phyloP scores from a whole-genome alignment of 2,329 filamentous ascomycete genomes.

The Cladosporium halotolerans region DNA sequence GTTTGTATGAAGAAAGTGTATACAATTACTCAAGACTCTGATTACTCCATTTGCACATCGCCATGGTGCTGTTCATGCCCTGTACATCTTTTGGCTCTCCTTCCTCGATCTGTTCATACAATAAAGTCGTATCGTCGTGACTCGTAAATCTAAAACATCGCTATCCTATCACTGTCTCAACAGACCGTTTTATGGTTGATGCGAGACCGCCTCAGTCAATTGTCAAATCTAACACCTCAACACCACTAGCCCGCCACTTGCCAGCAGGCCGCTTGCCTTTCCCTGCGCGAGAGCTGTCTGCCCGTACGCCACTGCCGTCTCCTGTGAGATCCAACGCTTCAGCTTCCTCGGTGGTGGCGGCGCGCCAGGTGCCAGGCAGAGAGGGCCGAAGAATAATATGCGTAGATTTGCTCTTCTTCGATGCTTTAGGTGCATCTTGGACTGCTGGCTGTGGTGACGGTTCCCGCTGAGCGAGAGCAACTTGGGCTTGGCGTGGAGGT shows the following conservation, averaged over 20 bases:
- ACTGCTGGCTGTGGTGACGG: slow-evolving; percentile 9
- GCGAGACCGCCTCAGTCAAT: neutral
- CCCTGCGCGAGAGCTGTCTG: neutral
- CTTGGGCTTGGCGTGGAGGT: neutral
- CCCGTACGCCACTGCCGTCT: slow-evolving; percentile 20
- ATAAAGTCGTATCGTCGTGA: too few relatives aligned
- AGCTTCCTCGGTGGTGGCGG: slow-evolving; percentile 22
- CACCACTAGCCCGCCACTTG: slow-evolving; percentile 28
- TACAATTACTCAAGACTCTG: neutral
- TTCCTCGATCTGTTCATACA: too few relatives aligned
- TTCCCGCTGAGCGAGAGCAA: slow-evolving; percentile 8
- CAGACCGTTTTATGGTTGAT: too few relatives aligned
- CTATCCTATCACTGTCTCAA: too few relatives aligned
- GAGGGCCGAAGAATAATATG: slow-evolving; percentile 27
- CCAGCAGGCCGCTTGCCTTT: slow-evolving; percentile 8
- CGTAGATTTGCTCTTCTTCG: slow-evolving; percentile 15
- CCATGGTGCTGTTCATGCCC: too few relatives aligned
- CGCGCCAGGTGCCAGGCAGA: slow-evolving; percentile 30
- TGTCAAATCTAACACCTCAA: slow-evolving; percentile 33
- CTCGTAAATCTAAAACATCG: too few relatives aligned
- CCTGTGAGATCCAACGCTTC: slow-evolving; percentile 25
- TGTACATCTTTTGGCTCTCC: too few relatives aligned
- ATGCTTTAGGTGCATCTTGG: neutral
- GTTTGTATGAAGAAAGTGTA: neutral
- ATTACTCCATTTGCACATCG: neutral